These are phyloP conservation scores for Lasiosphaeria ovina DNA, from an alignment of 495 filamentous ascomycete genomes.

Conservation along the genomic window DNA sequence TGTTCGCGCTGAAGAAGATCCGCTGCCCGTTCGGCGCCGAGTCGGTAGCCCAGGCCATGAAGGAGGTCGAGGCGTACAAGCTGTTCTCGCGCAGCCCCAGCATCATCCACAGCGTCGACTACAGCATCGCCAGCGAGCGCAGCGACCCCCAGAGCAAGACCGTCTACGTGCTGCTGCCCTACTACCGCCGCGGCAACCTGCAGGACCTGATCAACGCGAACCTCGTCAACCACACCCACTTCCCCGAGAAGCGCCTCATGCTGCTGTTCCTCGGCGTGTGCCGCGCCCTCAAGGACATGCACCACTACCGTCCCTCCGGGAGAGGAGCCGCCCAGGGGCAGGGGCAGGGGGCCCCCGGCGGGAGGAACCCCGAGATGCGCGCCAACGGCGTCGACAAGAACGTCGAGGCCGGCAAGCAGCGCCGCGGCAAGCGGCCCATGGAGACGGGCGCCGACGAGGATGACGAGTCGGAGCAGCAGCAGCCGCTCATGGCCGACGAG, in stretches of 20 bases:
- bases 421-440: conserved; percentile 45
- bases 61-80: conserved; percentile 94
- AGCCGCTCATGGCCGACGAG: conserved; percentile 81
- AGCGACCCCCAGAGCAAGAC: conserved; percentile 74
- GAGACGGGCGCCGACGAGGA: conserved; percentile 54
- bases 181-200: conserved; percentile 90
- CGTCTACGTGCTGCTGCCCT: conserved; percentile 93
- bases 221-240: conserved; percentile 90
- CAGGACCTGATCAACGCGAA: conserved; percentile 99
- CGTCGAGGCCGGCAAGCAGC: conserved; percentile 55
- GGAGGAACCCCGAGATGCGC: conserved; percentile 51
- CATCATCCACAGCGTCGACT: conserved; percentile 90
- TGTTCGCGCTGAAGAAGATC: conserved; percentile 97
- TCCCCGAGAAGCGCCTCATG: conserved; percentile 87
- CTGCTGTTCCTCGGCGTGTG: conserved; percentile 88
- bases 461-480: conserved; percentile 69
- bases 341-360: conserved; percentile 20
- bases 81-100: conserved; percentile 78
- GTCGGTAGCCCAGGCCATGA: conserved; percentile 88
- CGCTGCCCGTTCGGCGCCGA: conserved; percentile 95
- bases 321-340: conserved; percentile 1
- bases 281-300: conserved; percentile 81
- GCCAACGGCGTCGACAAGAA: conserved; percentile 28
- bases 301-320: conserved; percentile 68
- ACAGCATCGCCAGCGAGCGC: conserved; percentile 58